These are phyloP conservation scores for Penicillium manginii DNA, from an alignment of 495 filamentous ascomycete genomes.

Conservation along the genomic window DNA sequence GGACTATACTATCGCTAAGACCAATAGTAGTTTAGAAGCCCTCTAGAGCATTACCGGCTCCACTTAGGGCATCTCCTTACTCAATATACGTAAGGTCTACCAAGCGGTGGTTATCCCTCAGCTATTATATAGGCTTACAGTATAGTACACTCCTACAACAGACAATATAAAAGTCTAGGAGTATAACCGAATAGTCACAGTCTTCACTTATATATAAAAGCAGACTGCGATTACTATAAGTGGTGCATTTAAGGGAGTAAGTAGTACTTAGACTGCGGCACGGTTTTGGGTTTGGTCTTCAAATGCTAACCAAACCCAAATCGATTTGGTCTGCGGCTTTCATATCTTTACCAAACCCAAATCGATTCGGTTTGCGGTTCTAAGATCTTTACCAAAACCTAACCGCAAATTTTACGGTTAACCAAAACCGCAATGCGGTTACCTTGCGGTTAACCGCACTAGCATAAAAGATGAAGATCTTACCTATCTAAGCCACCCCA, in stretches of 20 bases:
- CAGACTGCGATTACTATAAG: slow-evolving; percentile 14
- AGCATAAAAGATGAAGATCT: too few species aligned
- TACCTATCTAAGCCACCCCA: too few species aligned
- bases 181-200: background rate
- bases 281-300: too few species aligned
- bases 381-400: too few species aligned
- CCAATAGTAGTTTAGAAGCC: slow-evolving; percentile 11
- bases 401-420: too few species aligned
- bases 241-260: slow-evolving; percentile 10
- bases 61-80: slow-evolving; percentile 18
- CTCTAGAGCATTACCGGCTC: slow-evolving; percentile 15
- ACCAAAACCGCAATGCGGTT: too few species aligned
- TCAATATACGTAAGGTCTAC: slow-evolving; percentile 17
- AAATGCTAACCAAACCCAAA: too few species aligned
- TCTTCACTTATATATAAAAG: slow-evolving; percentile 15
- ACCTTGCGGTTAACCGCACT: too few species aligned
- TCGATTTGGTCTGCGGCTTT: too few species aligned
- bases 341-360: too few species aligned
- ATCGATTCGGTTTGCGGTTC: too few species aligned
- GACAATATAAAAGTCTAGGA: background rate
- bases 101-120: slow-evolving; percentile 24
- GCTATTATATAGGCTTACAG: slow-evolving; percentile 20
- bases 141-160: slow-evolving; percentile 8
- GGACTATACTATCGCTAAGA: slow-evolving; percentile 17
- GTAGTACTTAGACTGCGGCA: too few species aligned